Conservation (phyloP, 192 early-diverging fungal species). For the Thamnidium elegans region DNA sequence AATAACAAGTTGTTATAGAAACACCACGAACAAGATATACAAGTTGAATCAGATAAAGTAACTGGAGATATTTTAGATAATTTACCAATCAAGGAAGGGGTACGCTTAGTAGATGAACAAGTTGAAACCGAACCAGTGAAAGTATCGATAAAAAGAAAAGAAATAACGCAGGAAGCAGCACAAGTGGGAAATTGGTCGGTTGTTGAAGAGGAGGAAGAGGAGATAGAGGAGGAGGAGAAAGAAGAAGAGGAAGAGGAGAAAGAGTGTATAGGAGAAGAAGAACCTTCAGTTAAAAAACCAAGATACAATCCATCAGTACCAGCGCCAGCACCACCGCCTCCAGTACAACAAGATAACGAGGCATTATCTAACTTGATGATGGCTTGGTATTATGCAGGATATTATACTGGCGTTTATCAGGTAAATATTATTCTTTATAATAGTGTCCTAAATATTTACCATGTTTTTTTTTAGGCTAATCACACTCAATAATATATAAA, state of each 20-base stretch:
- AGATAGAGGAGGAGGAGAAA: conserved; percentile 13
- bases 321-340: conserved; percentile 1
- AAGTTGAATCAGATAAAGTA: conserved; percentile 2
- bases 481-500: no score
- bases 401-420: conserved; percentile 72
- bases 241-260: conserved; percentile 15
- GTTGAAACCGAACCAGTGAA: background rate
- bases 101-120: background rate
- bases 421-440: conserved; percentile 15
- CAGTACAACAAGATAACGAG: conserved; percentile 47
- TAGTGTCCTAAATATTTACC: no score
- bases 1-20: background rate
- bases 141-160: background rate
- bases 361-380: conserved; percentile 62
- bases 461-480: no score
- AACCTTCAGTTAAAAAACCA: background rate
- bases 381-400: conserved; percentile 76
- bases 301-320: background rate
- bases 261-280: conserved; percentile 6
- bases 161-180: background rate
- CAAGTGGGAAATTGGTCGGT: background rate
- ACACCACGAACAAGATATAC: conserved; percentile 2
- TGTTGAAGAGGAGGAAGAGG: conserved; percentile 11
- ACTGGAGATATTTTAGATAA: background rate
- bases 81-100: background rate